Evolutionary conservation across 768 basidiomycete species (phyloP), one percentile per base, ranked within the genome.

Genomic region (Auriscalpium microsporum): DNA sequence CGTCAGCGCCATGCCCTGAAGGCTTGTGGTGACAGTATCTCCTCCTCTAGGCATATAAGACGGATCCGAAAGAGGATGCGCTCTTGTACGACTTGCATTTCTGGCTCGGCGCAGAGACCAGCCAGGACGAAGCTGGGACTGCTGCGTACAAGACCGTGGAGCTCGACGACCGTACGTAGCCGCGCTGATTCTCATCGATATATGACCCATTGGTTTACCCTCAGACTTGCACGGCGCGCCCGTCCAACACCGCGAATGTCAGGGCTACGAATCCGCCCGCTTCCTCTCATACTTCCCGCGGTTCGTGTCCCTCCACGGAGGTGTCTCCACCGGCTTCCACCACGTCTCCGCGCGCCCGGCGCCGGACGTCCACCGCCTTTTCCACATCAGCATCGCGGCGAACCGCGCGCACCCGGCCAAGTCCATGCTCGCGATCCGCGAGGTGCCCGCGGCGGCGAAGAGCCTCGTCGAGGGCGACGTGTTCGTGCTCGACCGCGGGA

Each of bases 71-170:
- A 28, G 65, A 73, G 8, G 68, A 75, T 16, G 63, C 71, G 7
- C 65, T 82, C 14, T 78, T 74, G 0, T 82, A 79, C 61, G 73
- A 85, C 64, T 70, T 86, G 33, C 82, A 85, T 65, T 84, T 84
- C 64, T 85, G 82, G 82, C 68, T 84, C 4, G 82, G 84, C 11
- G 68, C 74, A 54, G 69, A 80, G 50, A 83, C 82, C 1, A 78
- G 72, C 19, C 78, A 81, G 61, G 81, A 84, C 56, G 82, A 85
- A 63, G 80, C 68, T 13, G 80, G 78, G 2, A 82, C 80, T 6
- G 82, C 81, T 10, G 81, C 80, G 4, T 84, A 82, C 65, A 84
- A 83, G 72, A 81, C 81, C 7, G 81, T 84, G 10, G 83, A 84
- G 63, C 70, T 83, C 1, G 84, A 85, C 57, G 83, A 84, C 59